Conservation (phyloP, 768 basidiomycete genomes). For the Boletus speciosus region DNA sequence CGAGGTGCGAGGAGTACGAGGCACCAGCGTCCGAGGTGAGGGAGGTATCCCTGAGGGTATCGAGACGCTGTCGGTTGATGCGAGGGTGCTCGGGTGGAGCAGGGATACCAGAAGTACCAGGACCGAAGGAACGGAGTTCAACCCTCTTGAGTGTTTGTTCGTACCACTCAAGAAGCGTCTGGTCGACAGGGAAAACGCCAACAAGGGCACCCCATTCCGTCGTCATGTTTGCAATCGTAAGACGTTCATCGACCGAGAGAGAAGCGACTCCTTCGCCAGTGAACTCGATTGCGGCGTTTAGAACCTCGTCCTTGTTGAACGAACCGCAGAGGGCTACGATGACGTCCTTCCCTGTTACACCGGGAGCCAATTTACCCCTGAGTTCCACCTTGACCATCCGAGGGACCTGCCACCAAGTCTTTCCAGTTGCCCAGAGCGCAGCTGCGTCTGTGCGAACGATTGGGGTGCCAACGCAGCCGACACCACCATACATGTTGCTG, state of each 20-base stretch:
- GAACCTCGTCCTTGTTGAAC: slow-evolving; percentile 94
- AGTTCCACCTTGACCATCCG: slow-evolving; percentile 95
- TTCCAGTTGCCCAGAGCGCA: slow-evolving; percentile 96
- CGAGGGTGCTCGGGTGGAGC: slow-evolving; percentile 80
- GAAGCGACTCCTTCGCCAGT: slow-evolving; percentile 80
- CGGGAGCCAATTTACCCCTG: slow-evolving; percentile 72
- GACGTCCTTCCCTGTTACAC: slow-evolving; percentile 97
- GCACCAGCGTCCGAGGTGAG: slow-evolving; percentile 73
- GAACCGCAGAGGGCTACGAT: slow-evolving; percentile 95
- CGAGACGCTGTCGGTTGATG: slow-evolving; percentile 71
- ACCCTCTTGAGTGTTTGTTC: slow-evolving; percentile 66
- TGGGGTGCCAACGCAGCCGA: slow-evolving; percentile 95
- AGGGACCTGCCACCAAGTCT: slow-evolving; percentile 99
- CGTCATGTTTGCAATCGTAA: slow-evolving; percentile 99
- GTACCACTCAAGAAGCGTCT: slow-evolving; percentile 83
- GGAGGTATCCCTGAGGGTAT: slow-evolving; percentile 52
- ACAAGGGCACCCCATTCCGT: slow-evolving; percentile 99
- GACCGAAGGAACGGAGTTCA: slow-evolving; percentile 72
- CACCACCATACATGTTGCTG: slow-evolving; percentile 98
- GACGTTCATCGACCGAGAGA: slow-evolving; percentile 83
- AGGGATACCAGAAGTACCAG: slow-evolving; percentile 47
- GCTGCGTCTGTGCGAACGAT: slow-evolving; percentile 96
- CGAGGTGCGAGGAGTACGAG: slow-evolving; percentile 80
- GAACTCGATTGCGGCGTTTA: slow-evolving; percentile 97
- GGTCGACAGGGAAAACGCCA: slow-evolving; percentile 92